These are phyloP conservation scores for Mycena filopes DNA, from an alignment of 768 basidiomycete genomes.

Conservation along the genomic window DNA sequence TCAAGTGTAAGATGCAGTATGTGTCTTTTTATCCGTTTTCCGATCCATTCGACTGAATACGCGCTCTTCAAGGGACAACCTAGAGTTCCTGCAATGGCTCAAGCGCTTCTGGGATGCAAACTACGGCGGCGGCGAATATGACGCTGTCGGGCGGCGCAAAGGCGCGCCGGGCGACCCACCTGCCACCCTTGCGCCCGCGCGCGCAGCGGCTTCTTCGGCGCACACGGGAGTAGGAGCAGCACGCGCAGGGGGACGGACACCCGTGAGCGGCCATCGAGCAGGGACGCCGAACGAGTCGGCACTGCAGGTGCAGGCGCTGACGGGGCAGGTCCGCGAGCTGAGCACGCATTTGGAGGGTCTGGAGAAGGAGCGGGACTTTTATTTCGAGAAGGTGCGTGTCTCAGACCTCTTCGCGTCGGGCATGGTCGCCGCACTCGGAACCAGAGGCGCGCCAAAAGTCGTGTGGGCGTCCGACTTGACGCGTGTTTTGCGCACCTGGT, in stretches of 20 bases:
- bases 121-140: constrained; percentile 21
- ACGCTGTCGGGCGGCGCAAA: constrained; percentile 77
- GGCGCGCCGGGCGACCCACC: constrained; percentile 54
- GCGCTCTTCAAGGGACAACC: constrained; percentile 73
- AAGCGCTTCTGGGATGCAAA: constrained; percentile 94
- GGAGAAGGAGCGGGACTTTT: constrained; percentile 98
- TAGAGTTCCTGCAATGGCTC: constrained; percentile 98
- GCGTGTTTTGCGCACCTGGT: too few species aligned
- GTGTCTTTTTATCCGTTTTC: constrained; percentile 43
- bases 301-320: constrained; percentile 65
- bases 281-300: constrained; percentile 75
- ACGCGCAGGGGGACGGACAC: constrained; percentile 73
- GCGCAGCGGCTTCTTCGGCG: not conserved
- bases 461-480: too few species aligned
- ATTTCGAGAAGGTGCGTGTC: constrained; percentile 90
- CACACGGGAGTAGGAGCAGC: not conserved
- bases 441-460: too few species aligned
- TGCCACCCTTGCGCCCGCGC: constrained; percentile 10
- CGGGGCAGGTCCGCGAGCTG: constrained; percentile 85
- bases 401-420: too few species aligned
- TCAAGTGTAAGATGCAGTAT: constrained; percentile 99
- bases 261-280: constrained; percentile 70
- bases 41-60: not conserved
- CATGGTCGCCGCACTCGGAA: too few species aligned
- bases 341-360: constrained; percentile 85